phyloP scores from a whole-genome alignment of 768 basidiomycete genomes.

The Russula dissimulans region DNA sequence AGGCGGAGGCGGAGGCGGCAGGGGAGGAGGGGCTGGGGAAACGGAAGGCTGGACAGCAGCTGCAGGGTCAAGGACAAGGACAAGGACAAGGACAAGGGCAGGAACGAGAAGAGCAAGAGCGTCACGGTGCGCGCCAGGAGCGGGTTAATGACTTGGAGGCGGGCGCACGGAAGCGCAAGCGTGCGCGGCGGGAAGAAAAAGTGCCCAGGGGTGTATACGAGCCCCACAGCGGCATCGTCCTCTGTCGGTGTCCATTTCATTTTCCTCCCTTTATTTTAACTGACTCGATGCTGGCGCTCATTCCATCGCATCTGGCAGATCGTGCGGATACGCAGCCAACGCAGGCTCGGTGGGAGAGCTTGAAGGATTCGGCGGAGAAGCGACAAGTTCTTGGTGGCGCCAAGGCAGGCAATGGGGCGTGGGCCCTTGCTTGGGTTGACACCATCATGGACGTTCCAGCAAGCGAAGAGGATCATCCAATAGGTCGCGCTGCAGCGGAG shows the following conservation, averaged over 20 bases:
- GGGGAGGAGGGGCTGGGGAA: constrained; percentile 23
- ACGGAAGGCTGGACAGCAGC: constrained; percentile 22
- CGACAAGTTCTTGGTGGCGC: constrained; percentile 54
- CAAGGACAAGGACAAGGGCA: neutral
- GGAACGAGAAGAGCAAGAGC: neutral
- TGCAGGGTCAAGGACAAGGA: neutral
- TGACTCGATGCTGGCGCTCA: neutral
- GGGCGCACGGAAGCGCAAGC: constrained; percentile 14
- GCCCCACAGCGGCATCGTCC: constrained; percentile 65
- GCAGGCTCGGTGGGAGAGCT: constrained; percentile 45
- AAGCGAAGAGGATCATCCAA: constrained; percentile 10
- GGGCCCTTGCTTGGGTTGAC: constrained; percentile 76
- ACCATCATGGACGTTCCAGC: constrained; percentile 32
- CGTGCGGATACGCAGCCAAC: constrained; percentile 74
- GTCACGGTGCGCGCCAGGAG: constrained; percentile 22
- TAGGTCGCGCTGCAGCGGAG: constrained; percentile 11
- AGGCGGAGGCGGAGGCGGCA: constrained; percentile 14
- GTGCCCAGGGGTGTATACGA: constrained; percentile 71
- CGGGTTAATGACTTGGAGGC: constrained; percentile 13
- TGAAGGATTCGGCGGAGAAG: constrained; percentile 39
- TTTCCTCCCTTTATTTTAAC: neutral
- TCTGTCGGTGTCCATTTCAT: constrained; percentile 44
- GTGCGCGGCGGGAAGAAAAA: constrained; percentile 18
- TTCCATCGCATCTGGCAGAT: constrained; percentile 36
- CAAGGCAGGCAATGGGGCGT: constrained; percentile 68